phyloP scores from a whole-genome alignment of 2,329 filamentous ascomycete genomes.

The Aspergillus quadrilineatus region DNA sequence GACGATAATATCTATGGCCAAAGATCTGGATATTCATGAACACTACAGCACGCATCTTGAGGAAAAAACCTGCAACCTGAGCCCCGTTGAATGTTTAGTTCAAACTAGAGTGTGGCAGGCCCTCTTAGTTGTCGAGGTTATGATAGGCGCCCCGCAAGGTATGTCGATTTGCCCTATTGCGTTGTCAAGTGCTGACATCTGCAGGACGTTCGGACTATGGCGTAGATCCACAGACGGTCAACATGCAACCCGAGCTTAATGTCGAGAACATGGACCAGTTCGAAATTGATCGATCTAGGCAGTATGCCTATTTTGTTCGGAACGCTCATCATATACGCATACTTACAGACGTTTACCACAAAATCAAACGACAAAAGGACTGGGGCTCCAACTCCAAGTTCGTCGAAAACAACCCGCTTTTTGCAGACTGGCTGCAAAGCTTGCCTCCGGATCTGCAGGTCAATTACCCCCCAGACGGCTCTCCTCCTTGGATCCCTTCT shows the following conservation, averaged over 20 bases:
- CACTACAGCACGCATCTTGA: constrained; percentile 76
- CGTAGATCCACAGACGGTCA: constrained; percentile 72
- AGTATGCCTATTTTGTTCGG: constrained; percentile 78
- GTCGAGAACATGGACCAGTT: constrained; percentile 68
- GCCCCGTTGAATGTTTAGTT: constrained; percentile 72
- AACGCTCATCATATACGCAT: constrained; percentile 74
- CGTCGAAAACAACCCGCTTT: constrained; percentile 72
- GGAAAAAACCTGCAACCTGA: constrained; percentile 68
- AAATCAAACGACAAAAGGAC: constrained; percentile 72
- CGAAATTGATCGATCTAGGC: constrained; percentile 75
- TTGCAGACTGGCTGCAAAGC: constrained; percentile 72
- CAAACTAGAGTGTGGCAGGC: constrained; percentile 90
- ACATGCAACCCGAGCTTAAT: constrained; percentile 66
- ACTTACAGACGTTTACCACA: constrained; percentile 73
- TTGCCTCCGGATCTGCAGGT: constrained; percentile 77
- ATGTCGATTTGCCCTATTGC: constrained; percentile 20
- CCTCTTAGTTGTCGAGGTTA: constrained; percentile 79
- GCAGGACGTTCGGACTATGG: constrained; percentile 74
- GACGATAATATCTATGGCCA: constrained; percentile 87
- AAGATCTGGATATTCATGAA: constrained; percentile 85
- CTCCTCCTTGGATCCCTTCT: constrained; percentile 78
- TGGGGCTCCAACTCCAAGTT: constrained; percentile 87
- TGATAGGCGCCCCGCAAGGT: constrained; percentile 95
- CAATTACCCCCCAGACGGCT: constrained; percentile 73
- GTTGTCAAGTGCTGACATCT: constrained; percentile 18